Conservation (phyloP, 2,329 filamentous ascomycete species). For the Pseudocercospora fuligena region DNA sequence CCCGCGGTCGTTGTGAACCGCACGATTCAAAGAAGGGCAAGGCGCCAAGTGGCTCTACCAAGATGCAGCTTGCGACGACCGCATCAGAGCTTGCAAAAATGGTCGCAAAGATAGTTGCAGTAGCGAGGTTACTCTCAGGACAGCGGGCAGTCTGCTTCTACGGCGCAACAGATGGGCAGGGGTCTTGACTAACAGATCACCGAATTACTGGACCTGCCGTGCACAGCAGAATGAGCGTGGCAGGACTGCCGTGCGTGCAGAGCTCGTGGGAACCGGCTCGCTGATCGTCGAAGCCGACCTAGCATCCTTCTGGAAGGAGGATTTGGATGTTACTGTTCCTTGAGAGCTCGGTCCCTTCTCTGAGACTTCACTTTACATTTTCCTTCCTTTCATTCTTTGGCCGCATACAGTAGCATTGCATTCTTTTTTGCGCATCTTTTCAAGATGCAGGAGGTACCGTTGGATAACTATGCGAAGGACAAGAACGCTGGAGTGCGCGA, state of each 20-base stretch:
- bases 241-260: slow-evolving; percentile 12
- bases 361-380: not conserved
- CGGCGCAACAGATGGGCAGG: not conserved
- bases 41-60: slow-evolving; percentile 1
- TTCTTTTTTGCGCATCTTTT: not conserved
- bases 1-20: not conserved
- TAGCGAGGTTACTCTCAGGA: not conserved
- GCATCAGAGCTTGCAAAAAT: not conserved
- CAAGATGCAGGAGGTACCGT: slow-evolving; percentile 26
- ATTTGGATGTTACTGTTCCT: slow-evolving; percentile 14
- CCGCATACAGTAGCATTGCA: not conserved
- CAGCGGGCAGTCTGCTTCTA: not conserved
- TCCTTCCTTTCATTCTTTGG: not conserved
- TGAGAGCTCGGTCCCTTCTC: slow-evolving; percentile 20
- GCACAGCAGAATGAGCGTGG: slow-evolving; percentile 1
- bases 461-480: slow-evolving; percentile 23
- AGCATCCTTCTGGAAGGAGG: slow-evolving; percentile 20
- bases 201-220: not conserved
- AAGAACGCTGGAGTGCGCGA: slow-evolving; percentile 21
- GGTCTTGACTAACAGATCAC: not conserved
- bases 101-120: not conserved
- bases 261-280: slow-evolving; percentile 8
- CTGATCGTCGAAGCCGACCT: not conserved
- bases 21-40: not conserved
- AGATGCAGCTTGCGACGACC: slow-evolving; percentile 4